These are phyloP conservation scores for Coprinopsis marcescibilis DNA, from an alignment of 768 basidiomycete species.

Conservation along the genomic window DNA sequence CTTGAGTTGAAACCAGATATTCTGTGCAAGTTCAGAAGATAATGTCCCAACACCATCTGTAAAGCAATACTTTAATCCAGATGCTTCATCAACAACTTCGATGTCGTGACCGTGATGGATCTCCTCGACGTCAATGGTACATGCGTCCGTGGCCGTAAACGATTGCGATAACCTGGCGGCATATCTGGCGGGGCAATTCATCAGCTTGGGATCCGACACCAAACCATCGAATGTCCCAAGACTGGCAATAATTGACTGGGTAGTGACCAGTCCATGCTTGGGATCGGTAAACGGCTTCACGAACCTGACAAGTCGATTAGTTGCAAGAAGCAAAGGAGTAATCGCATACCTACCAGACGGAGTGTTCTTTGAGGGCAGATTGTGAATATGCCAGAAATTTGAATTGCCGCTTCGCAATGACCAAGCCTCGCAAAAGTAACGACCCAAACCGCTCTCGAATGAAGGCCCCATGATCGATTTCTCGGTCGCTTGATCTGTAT, in stretches of 20 bases:
- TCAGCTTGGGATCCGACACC: slow-evolving; percentile 38
- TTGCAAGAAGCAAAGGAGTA: not conserved
- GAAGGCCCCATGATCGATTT: slow-evolving; percentile 31
- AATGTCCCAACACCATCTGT: slow-evolving; percentile 71
- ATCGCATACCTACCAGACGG: slow-evolving; percentile 42
- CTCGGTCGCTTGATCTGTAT: slow-evolving; percentile 12
- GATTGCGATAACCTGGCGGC: slow-evolving; percentile 69
- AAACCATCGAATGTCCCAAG: slow-evolving; percentile 51
- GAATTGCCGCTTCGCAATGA: slow-evolving; percentile 50
- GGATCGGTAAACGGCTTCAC: slow-evolving; percentile 46
- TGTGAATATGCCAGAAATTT: slow-evolving; percentile 68
- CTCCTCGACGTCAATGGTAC: slow-evolving; percentile 45
- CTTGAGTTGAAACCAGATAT: slow-evolving; percentile 40
- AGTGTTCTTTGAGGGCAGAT: slow-evolving; percentile 65
- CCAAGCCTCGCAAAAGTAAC: slow-evolving; percentile 40
- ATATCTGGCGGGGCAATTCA: slow-evolving; percentile 62
- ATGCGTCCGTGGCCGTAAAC: slow-evolving; percentile 66
- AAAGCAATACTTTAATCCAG: slow-evolving; percentile 38
- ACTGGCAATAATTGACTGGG: slow-evolving; percentile 44
- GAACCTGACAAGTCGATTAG: slow-evolving; percentile 39
- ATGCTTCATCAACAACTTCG: slow-evolving; percentile 12
- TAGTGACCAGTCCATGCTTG: slow-evolving; percentile 27
- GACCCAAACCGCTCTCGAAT: slow-evolving; percentile 42
- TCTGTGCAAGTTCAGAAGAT: slow-evolving; percentile 46
- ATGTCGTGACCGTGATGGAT: slow-evolving; percentile 37